Percentiles rank a stretch among this genome's conserved stretches.
Evolutionary conservation across 495 filamentous ascomycete genomes (phyloP).

Genomic region (Extremus antarcticus): DNA sequence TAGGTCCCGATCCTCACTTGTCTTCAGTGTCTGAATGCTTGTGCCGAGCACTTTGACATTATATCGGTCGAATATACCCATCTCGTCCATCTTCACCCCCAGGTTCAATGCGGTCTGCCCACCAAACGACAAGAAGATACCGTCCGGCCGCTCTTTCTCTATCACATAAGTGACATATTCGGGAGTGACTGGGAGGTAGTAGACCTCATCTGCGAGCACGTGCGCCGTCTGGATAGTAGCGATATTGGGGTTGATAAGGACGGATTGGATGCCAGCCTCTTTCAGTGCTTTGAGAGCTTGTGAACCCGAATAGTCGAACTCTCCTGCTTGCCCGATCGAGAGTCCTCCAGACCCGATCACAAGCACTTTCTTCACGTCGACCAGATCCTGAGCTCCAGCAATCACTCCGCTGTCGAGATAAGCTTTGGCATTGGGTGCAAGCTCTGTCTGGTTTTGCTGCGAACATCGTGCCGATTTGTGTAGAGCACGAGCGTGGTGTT

Average conservation of each 20-base stretch:
- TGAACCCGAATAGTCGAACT: conserved; percentile 99
- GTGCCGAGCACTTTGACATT: conserved; percentile 92
- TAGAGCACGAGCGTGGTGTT: conserved; percentile 6
- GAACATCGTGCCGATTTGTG: conserved; percentile 2
- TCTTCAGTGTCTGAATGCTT: conserved; percentile 84
- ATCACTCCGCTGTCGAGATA: conserved; percentile 81
- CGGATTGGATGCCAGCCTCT: conserved; percentile 85
- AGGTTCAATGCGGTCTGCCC: conserved; percentile 94
- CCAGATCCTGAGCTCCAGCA: conserved; percentile 54
- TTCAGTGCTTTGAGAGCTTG: conserved; percentile 72
- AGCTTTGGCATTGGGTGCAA: conserved; percentile 72
- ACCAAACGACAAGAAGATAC: conserved; percentile 93
- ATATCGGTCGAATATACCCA: conserved; percentile 89
- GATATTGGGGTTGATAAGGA: conserved; percentile 97
- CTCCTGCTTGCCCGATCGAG: conserved; percentile 95
- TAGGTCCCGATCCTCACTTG: conserved; percentile 89
- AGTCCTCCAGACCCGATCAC: conserved; percentile 92
- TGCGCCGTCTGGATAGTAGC: conserved; percentile 98
- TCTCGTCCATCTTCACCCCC: conserved; percentile 92
- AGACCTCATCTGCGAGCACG: conserved; percentile 93
- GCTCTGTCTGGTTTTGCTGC: conserved; percentile 34
- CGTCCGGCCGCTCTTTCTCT: conserved; percentile 79
- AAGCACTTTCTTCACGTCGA: conserved; percentile 97
- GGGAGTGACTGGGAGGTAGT: conserved; percentile 92
- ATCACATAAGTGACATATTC: conserved; percentile 98